Base-by-base conservation (phyloP, 2,329 filamentous ascomycete species). In the Thielaviopsis populi region DNA sequence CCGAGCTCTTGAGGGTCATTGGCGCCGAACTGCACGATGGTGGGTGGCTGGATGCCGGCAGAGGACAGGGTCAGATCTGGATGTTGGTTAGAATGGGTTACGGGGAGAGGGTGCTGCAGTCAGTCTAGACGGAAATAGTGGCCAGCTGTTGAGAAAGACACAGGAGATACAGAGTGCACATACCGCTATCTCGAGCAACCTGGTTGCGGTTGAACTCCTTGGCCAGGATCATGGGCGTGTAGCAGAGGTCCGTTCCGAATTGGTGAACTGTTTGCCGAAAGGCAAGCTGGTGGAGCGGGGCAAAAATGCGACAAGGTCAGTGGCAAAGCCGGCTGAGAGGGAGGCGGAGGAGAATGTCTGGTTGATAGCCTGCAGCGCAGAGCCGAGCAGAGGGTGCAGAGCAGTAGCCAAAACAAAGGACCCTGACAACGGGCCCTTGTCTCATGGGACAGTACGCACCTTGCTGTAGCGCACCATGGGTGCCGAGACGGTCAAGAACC, bases 211-310 rank as follows among this genome's bases (percentile, higher is more conserved):
- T 86, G 71, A 86, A 87, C 70, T 86, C 84, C 69, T 86, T 86
- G 61, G 84, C 83, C 2, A 86, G 75, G 63, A 86, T 82, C 86
- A 88, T 88, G 53, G 86, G 86, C 1, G 85, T 87, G 81, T 85
- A 88, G 68, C 81, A 83, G 6, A 88, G 71, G 71, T 88, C 85
- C 17, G 81, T 80, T 59, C 80, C 82, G 71, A 86, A 88, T 59
- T 80, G 76, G 67, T 83, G 78, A 2, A 85, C 82, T 0, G 85
- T 84, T 68, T 87, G 80, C 59, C 86, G 80, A 70, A 89, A 88
- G 56, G 86, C 85, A 50, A 88, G 79, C 79, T 86, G 67, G 69
- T 37, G 67, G 69, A 63, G 69, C 72, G 48, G 1, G 17, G 53
- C 30, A 33, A 37, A 37, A 17, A 56, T 56, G 24, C 17, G 27